phyloP scores from a whole-genome alignment of 352 stramenopile genomes.

The Phytopythium boreale region DNA sequence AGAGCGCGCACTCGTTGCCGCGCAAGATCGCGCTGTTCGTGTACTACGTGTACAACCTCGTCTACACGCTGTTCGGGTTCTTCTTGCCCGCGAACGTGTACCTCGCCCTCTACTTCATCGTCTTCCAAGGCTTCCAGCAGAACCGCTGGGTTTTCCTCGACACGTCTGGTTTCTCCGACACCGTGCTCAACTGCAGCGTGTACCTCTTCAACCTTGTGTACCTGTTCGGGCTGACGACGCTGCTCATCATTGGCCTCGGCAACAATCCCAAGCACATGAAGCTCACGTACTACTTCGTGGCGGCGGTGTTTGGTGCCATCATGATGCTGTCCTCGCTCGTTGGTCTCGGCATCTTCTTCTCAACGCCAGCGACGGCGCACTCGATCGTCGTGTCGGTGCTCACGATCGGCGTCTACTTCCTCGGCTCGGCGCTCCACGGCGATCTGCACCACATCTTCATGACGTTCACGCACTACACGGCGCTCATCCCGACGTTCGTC shows the following conservation, averaged over 20 bases:
- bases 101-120: constrained; percentile 82
- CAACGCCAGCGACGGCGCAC: constrained; percentile 38
- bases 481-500: constrained; percentile 84
- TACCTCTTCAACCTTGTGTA: constrained; percentile 84
- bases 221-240: constrained; percentile 74
- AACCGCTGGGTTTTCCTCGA: constrained; percentile 80
- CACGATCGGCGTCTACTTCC: constrained; percentile 79
- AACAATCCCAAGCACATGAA: constrained; percentile 90
- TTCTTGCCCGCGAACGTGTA: constrained; percentile 84
- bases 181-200: constrained; percentile 56
- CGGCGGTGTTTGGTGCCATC: constrained; percentile 65
- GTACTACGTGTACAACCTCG: constrained; percentile 79
- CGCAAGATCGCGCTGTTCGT: constrained; percentile 69
- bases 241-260: constrained; percentile 83
- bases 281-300: constrained; percentile 81
- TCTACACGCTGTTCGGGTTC: constrained; percentile 65
- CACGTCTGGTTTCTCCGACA: constrained; percentile 60
- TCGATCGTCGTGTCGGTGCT: constrained; percentile 65
- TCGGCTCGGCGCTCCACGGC: constrained; percentile 73
- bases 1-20: constrained; percentile 69
- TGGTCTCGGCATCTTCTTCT: constrained; percentile 74
- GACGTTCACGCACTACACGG: constrained; percentile 86
- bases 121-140: constrained; percentile 87
- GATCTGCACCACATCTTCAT: constrained; percentile 84
- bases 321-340: constrained; percentile 80